Percentiles rank a stretch among this genome's conserved stretches.
Conservation (phyloP, 805 yeast species). For the Candida yuanshanica region DNA sequence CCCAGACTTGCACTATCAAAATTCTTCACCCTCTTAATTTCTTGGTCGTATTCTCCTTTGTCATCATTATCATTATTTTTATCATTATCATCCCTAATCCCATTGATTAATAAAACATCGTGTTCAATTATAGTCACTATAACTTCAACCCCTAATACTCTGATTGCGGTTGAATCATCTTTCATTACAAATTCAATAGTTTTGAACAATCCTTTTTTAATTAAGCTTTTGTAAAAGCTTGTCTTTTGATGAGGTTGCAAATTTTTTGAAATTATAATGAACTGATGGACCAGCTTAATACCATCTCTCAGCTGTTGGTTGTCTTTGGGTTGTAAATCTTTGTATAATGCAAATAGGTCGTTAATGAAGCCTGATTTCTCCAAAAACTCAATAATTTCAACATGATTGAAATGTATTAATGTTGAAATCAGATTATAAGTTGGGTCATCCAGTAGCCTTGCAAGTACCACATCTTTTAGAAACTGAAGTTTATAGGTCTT, state of each 20-base stretch:
- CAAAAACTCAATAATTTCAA: conserved; percentile 55
- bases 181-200: conserved; percentile 68
- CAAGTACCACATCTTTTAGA: conserved; percentile 80
- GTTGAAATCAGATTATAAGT: conserved; percentile 62
- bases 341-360: conserved; percentile 54
- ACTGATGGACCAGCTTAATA: conserved; percentile 72
- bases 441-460: conserved; percentile 77
- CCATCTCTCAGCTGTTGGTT: conserved; percentile 54
- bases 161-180: conserved; percentile 39
- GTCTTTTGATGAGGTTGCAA: conserved; percentile 55
- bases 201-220: conserved; percentile 63
- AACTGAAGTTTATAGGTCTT: conserved; percentile 76
- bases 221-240: conserved; percentile 56
- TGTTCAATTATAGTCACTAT: conserved; percentile 79
- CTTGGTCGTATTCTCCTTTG: background rate
- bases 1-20: conserved; percentile 3
- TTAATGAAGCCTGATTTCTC: conserved; percentile 48
- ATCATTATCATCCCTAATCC: conserved; percentile 7
- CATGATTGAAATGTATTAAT: conserved; percentile 63
- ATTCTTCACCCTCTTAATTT: background rate
- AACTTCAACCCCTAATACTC: conserved; percentile 74
- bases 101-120: conserved; percentile 58
- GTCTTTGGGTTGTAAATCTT: conserved; percentile 5
- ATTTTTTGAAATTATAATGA: conserved; percentile 66
- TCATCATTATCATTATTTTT: conserved; percentile 2